These are phyloP conservation scores for Aaosphaeria pasadenensis DNA, from an alignment of 2,329 filamentous ascomycete species.

Conservation along the genomic window DNA sequence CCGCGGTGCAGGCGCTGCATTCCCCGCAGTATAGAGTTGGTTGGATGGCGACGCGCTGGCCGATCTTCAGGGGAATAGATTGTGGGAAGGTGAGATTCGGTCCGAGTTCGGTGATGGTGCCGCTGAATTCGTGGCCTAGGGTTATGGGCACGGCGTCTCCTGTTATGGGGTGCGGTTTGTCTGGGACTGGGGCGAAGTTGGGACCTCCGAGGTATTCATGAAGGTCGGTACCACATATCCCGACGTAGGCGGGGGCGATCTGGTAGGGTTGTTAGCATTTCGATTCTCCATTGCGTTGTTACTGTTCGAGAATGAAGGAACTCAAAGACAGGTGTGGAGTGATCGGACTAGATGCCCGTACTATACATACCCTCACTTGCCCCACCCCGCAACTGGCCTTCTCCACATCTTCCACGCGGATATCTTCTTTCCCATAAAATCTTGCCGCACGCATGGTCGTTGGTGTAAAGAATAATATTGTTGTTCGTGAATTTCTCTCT, in stretches of 20 bases:
- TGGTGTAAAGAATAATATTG: background rate
- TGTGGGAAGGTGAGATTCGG: conserved; percentile 35
- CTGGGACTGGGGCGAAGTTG: conserved; percentile 45
- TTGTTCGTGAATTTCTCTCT: too few species aligned
- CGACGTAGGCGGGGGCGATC: conserved; percentile 48
- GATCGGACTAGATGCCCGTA: too few species aligned
- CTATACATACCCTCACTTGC: conserved; percentile 44
- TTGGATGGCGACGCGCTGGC: conserved; percentile 57
- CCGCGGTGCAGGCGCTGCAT: conserved; percentile 54
- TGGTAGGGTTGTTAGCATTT: conserved; percentile 4
- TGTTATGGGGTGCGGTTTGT: conserved; percentile 56
- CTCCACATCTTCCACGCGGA: conserved; percentile 53
- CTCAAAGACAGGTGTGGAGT: too few species aligned
- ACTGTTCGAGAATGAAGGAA: too few species aligned
- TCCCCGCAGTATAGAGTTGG: conserved; percentile 58
- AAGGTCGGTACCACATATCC: conserved; percentile 53
- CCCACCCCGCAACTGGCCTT: conserved; percentile 47
- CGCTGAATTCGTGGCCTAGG: conserved; percentile 65
- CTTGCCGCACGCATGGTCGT: conserved; percentile 51
- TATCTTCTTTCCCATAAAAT: conserved; percentile 56
- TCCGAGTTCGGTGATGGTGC: conserved; percentile 59
- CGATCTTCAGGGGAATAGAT: conserved; percentile 42
- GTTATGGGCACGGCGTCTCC: conserved; percentile 57
- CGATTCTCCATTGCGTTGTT: too few species aligned
- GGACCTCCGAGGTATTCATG: conserved; percentile 53